phyloP scores from a whole-genome alignment of 1,139 yeast species.

The Kodamaea ohmeri region DNA sequence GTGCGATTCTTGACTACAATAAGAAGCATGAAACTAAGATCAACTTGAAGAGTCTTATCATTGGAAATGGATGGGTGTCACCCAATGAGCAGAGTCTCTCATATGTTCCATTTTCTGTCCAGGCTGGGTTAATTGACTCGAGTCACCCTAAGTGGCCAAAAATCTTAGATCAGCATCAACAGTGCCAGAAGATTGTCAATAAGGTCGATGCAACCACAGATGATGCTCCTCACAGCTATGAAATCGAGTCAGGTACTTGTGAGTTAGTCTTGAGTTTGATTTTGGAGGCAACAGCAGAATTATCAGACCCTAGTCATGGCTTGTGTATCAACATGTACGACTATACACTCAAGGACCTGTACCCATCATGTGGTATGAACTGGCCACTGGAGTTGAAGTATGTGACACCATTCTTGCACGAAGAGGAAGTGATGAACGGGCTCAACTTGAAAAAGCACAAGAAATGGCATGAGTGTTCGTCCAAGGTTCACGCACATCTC shows the following conservation, averaged over 20 bases:
- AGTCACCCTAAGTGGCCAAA: conserved; percentile 37
- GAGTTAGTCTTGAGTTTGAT: conserved; percentile 44
- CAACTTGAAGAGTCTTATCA: conserved; percentile 64
- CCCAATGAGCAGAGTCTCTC: conserved; percentile 83
- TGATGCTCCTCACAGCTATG: conserved; percentile 22
- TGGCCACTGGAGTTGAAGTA: conserved; percentile 81
- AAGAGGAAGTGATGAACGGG: conserved; percentile 53
- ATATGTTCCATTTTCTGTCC: conserved; percentile 68
- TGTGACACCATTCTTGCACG: conserved; percentile 60
- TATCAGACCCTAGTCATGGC: conserved; percentile 16
- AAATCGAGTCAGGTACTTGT: conserved; percentile 45
- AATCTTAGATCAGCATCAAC: conserved; percentile 52
- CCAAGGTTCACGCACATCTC: conserved; percentile 52
- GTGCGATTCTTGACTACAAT: conserved; percentile 54
- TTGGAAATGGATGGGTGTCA: conserved; percentile 97
- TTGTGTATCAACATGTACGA: conserved; percentile 84
- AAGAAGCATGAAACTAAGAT: conserved; percentile 23
- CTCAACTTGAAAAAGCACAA: conserved; percentile 49
- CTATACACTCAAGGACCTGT: conserved; percentile 63
- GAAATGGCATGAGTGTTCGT: conserved; percentile 77
- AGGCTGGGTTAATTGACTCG: conserved; percentile 52
- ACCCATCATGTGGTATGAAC: conserved; percentile 86
- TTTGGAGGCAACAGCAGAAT: conserved; percentile 36
- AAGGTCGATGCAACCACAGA: conserved; percentile 26
- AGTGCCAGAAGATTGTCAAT: conserved; percentile 56